These are phyloP conservation scores for Kwoniella shandongensis DNA, from an alignment of 768 basidiomycete genomes.

Conservation along the genomic window DNA sequence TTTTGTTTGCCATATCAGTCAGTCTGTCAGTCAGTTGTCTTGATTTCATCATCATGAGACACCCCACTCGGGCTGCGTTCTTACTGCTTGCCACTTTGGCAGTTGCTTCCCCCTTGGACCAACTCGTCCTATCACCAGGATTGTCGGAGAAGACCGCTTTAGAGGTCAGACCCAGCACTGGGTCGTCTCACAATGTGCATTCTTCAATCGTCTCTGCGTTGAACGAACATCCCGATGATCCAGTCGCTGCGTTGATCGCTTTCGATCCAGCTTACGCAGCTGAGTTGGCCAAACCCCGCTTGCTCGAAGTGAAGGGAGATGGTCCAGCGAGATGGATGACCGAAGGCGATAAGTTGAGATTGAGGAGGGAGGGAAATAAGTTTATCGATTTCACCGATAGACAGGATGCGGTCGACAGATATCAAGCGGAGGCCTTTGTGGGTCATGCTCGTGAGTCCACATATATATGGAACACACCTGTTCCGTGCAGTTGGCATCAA, in stretches of 20 bases:
- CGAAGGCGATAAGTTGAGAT: conserved; percentile 35
- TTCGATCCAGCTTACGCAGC: conserved; percentile 17
- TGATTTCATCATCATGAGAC: too few species aligned
- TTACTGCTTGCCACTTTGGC: too few species aligned
- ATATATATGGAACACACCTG: background rate
- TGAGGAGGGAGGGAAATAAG: conserved; percentile 23
- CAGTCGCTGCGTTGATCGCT: conserved; percentile 22
- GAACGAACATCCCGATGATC: conserved; percentile 16
- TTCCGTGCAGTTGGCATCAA: background rate
- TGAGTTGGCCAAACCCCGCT: conserved; percentile 21
- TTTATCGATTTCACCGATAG: conserved; percentile 38
- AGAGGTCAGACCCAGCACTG: background rate
- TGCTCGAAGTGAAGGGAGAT: conserved; percentile 20
- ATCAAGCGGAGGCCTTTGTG: conserved; percentile 1
- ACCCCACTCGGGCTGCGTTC: too few species aligned
- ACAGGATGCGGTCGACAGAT: conserved; percentile 4
- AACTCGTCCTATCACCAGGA: too few species aligned
- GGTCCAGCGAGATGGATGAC: conserved; percentile 25
- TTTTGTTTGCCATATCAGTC: too few species aligned
- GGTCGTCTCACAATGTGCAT: conserved; percentile 5
- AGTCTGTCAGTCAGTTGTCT: too few species aligned
- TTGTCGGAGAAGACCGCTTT: too few species aligned
- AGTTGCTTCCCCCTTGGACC: too few species aligned
- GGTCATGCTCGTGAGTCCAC: background rate
- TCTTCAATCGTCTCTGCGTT: conserved; percentile 11